Evolutionary conservation across 2,329 filamentous ascomycete species (phyloP).

Genomic region (Helotiales sp.): DNA sequence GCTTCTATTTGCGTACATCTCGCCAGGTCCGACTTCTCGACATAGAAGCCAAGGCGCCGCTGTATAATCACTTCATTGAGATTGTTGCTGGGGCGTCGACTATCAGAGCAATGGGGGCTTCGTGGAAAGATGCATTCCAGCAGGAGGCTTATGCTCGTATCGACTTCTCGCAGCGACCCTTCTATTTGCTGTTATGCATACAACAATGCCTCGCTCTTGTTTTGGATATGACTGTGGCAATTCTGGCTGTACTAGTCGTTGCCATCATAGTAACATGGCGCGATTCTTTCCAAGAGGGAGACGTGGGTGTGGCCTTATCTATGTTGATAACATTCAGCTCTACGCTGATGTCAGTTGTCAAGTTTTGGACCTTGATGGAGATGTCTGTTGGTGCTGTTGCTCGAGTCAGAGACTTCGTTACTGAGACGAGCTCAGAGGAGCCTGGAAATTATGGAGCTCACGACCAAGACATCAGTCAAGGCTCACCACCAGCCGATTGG

Average conservation of each 20-base stretch:
- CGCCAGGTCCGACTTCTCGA: conserved; percentile 48
- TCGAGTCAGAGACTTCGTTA: too few relatives aligned
- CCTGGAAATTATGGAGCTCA: too few relatives aligned
- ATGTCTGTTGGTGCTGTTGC: conserved; percentile 57
- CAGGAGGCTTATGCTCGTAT: conserved; percentile 45
- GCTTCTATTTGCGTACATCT: conserved; percentile 46
- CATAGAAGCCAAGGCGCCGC: conserved; percentile 42
- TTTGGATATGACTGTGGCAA: conserved; percentile 16
- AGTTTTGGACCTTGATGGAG: conserved; percentile 56
- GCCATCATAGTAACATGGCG: conserved; percentile 15
- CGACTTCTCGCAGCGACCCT: conserved; percentile 55
- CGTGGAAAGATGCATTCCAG: conserved; percentile 40
- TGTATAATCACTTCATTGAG: conserved; percentile 48
- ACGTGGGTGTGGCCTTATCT: conserved; percentile 31
- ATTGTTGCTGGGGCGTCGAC: conserved; percentile 41
- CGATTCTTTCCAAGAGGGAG: neutral
- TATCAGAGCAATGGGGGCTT: conserved; percentile 45
- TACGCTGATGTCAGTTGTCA: conserved; percentile 43
- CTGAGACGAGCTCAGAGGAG: too few relatives aligned
- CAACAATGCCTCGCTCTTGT: conserved; percentile 57
- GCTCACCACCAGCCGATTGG: too few relatives aligned
- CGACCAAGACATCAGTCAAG: too few relatives aligned
- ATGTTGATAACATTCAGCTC: conserved; percentile 39
- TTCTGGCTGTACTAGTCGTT: conserved; percentile 38
- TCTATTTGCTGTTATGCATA: conserved; percentile 55